Percentiles rank a stretch among this genome's conserved stretches.
Evolutionary conservation across 768 basidiomycete genomes (phyloP).

Genomic region (Infundibulicybe gibba): DNA sequence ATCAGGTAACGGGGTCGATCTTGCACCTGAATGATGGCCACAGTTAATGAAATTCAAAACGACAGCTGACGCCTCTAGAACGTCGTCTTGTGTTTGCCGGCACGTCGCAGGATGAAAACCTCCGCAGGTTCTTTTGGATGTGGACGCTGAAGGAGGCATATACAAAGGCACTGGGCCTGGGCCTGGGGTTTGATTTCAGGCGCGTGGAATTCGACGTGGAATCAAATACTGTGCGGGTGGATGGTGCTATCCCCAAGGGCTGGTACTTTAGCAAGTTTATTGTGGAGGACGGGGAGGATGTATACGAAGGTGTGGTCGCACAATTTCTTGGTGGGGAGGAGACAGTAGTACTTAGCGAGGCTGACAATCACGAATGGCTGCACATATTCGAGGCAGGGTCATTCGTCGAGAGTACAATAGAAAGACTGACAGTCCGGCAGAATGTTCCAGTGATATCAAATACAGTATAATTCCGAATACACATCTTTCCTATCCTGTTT

Average conservation of each 20-base stretch:
- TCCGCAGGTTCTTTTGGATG: constrained; percentile 72
- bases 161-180: constrained; percentile 82
- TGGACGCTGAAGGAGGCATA: constrained; percentile 94
- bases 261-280: constrained; percentile 71
- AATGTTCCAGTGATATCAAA: not conserved
- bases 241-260: constrained; percentile 50
- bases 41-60: constrained; percentile 4
- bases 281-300: constrained; percentile 40
- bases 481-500: not conserved
- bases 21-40: not conserved
- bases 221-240: constrained; percentile 51
- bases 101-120: constrained; percentile 42
- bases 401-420: constrained; percentile 46
- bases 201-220: constrained; percentile 69
- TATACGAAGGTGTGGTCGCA: constrained; percentile 68
- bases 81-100: constrained; percentile 32
- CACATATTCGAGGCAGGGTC: constrained; percentile 40
- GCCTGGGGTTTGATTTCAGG: constrained; percentile 78
- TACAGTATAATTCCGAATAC: not conserved
- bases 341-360: constrained; percentile 26
- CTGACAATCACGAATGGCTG: constrained; percentile 34
- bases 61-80: constrained; percentile 43
- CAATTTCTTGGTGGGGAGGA: constrained; percentile 46
- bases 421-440: constrained; percentile 23
- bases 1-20: constrained; percentile 45